phyloP scores from a whole-genome alignment of 768 basidiomycete species.

The Boletus fagicola region DNA sequence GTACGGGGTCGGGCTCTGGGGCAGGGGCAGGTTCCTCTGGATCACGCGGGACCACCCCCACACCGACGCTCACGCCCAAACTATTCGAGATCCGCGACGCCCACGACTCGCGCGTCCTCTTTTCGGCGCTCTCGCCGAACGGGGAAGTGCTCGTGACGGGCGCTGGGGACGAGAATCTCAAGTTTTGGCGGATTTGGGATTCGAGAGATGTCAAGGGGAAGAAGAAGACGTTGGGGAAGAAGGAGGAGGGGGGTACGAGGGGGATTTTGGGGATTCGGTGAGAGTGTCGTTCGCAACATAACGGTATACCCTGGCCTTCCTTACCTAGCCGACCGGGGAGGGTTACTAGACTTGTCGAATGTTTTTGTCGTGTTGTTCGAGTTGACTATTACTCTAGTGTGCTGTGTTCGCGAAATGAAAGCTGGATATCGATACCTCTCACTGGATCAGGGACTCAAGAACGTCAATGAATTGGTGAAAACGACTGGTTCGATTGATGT shows the following conservation, averaged over 20 bases:
- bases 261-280: conserved; percentile 39
- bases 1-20: too few relatives aligned
- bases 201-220: conserved; percentile 8
- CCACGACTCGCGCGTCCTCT: conserved; percentile 88
- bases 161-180: conserved; percentile 93
- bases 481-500: too few relatives aligned
- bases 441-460: too few relatives aligned
- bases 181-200: conserved; percentile 93
- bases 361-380: too few relatives aligned
- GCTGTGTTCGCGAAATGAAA: too few relatives aligned
- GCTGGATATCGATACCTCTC: too few relatives aligned
- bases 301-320: background rate
- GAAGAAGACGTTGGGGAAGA: conserved; percentile 26
- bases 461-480: too few relatives aligned
- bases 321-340: too few relatives aligned
- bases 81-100: conserved; percentile 74
- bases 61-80: too few relatives aligned
- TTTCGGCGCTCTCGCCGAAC: conserved; percentile 79
- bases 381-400: too few relatives aligned
- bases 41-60: too few relatives aligned
- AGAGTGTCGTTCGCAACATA: background rate
- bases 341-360: too few relatives aligned
- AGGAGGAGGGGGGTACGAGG: conserved; percentile 35
- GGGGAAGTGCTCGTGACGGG: conserved; percentile 93
- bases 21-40: conserved; percentile 6